Base-by-base conservation (phyloP, 306 rosid genomes). In the Mimosa bimucronata region DNA sequence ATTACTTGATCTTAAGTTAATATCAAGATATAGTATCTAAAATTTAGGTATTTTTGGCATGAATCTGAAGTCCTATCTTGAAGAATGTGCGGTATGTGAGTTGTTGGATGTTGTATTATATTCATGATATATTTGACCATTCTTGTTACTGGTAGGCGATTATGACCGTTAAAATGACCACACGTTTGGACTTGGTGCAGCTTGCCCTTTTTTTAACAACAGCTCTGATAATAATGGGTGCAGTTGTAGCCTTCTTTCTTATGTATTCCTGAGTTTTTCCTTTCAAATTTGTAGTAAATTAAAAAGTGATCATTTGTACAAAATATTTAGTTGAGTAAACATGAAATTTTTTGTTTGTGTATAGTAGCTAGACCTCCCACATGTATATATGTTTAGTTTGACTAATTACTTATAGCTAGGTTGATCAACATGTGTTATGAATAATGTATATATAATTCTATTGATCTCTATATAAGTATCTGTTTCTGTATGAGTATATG, bases 31-130 rank as follows among this genome's bases (percentile, higher is more conserved):
- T 65, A n/a, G n/a, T n/a, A 70, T 55, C 40, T 50, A 71, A 84
- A 57, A 83, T 86, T 80, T 90, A 96, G 99, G 99, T 83, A 89
- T 96, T 71, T 96, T 96, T 77, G 99, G 99, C 89, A 96, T 96
- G 99, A 96, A 96, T 88, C 86, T 96, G 76, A 92, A 87, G 88
- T 96, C 99, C 69, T 91, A 93, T 86, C 97, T 96, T 73, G 99
- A 96, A 86, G 98, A 96, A 78, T 97, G 87, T 71, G 85, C 87
- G 97, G 99, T 94, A 89, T 57, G 85, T 88, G 71, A 74, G 76
- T 88, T 78, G 67, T 57, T 75, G 79, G 57, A 77, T 80, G 74
- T 9, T 53, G 34, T 77, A n/a, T 73, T 55, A 66, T 42, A 31
- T 78, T 48, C 71, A 66, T 21, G 50, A 45, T 37, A 61, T 69